Base-by-base conservation (phyloP, 305 asterid genomes). In the Fraxinus dipetala region DNA sequence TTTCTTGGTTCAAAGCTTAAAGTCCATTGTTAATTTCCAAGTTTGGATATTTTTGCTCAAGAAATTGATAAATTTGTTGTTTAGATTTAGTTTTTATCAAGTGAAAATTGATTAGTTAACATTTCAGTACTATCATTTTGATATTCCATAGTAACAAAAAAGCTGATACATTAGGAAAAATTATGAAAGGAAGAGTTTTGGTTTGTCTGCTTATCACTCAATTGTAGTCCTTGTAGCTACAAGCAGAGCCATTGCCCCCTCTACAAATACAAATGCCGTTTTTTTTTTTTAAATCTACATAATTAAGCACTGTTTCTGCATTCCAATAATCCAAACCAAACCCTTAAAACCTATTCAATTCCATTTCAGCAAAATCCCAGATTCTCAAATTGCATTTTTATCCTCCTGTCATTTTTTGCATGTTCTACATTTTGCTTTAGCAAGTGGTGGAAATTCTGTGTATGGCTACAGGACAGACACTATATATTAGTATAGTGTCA, bases 111-210 rank as follows among this genome's bases (percentile, higher is more conserved):
- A 35, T 80, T 26, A 30, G 35, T 76, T 80, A 30, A 78, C 80
- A 54, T 63, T 82, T 81, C 38, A 8, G 75, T 59, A 30, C 76
- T 51, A 32, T 75, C 51, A 79, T 82, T 81, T 63, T 67, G 73
- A 43, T 32, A 48, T 63, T 70, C 72, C 59, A 30, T 61, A 20
- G 40, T 48, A 26, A 24, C 59, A 14, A 13, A 59, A 69, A 65
- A 31, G 67, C 51, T 22, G 72, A 32, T 36, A 72, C 70, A 79
- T 61, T 72, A 69, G 81, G 32, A 59, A 36, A 34, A 18, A 20
- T 20, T 63, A 22, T 22, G 16, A 0, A 22, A 72, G 31, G 31
- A 63, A 72, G 45, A 63, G 45, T 24, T 80, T 82, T 6, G 8
- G 67, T 4, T 79, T 79, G 34, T 80, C 78, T 77, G 69, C 67